Conservation (phyloP, 1,284 basidiomycete species). For the Hymenochaete sp. region DNA sequence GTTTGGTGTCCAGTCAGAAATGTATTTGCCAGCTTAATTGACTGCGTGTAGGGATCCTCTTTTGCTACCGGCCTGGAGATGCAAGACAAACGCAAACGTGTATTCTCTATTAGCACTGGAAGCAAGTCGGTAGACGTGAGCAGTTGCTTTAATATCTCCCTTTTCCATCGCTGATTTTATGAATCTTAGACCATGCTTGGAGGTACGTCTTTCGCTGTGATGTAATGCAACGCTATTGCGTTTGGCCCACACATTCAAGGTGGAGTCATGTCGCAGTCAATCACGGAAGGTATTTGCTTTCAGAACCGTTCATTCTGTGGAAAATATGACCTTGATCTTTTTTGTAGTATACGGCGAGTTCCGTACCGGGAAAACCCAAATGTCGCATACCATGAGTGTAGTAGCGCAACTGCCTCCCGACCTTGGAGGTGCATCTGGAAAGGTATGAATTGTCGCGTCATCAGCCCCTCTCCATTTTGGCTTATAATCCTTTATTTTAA, state of each 20-base stretch:
- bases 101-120: slow-evolving; percentile 77
- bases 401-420: slow-evolving; percentile 81
- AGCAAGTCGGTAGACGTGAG: slow-evolving; percentile 83
- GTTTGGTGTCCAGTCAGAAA: slow-evolving; percentile 16
- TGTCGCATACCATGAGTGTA: slow-evolving; percentile 89
- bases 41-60: slow-evolving; percentile 58
- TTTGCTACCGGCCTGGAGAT: slow-evolving; percentile 88
- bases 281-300: slow-evolving; percentile 66
- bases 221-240: not conserved
- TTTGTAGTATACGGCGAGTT: slow-evolving; percentile 69
- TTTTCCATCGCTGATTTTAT: no score
- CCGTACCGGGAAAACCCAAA: slow-evolving; percentile 84
- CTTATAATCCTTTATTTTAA: slow-evolving; percentile 7
- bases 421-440: slow-evolving; percentile 83
- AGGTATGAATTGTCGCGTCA: slow-evolving; percentile 36
- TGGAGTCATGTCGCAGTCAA: slow-evolving; percentile 83
- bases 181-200: no score
- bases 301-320: not conserved
- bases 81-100: slow-evolving; percentile 73
- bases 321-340: not conserved
- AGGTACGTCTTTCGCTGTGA: slow-evolving; percentile 37
- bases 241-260: slow-evolving; percentile 34
- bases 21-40: slow-evolving; percentile 9
- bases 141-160: no score
- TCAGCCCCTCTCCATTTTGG: not conserved